phyloP scores from a whole-genome alignment of 192 early-diverging fungal genomes.

The Linnemannia schmuckeri region DNA sequence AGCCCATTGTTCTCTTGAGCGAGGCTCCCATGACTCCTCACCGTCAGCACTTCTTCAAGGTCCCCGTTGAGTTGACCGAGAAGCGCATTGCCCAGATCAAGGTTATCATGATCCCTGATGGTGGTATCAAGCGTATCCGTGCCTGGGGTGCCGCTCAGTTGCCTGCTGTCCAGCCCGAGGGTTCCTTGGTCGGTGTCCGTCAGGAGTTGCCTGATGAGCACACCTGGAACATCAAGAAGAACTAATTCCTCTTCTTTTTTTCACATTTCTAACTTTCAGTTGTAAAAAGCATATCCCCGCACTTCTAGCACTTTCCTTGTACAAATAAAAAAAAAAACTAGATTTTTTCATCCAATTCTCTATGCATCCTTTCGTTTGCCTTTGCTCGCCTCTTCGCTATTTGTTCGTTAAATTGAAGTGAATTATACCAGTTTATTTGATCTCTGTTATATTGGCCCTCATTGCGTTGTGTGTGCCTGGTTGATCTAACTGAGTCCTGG shows the following conservation, averaged over 20 bases:
- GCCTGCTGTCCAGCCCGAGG: constrained; percentile 49
- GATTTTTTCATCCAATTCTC: background rate
- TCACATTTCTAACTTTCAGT: background rate
- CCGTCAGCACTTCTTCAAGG: constrained; percentile 80
- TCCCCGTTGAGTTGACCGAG: constrained; percentile 62
- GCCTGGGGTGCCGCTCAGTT: constrained; percentile 74
- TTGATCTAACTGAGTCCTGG: background rate
- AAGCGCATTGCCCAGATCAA: constrained; percentile 50
- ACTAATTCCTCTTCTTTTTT: constrained; percentile 10
- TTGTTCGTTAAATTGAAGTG: no score
- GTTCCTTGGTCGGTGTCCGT: constrained; percentile 49
- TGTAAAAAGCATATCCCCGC: constrained; percentile 14
- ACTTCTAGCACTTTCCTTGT: constrained; percentile 6
- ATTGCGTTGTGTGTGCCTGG: background rate
- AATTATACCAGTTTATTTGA: no score
- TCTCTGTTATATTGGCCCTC: background rate
- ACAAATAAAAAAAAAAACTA: constrained; percentile 6
- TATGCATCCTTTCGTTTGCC: background rate
- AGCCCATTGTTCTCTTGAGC: constrained; percentile 36
- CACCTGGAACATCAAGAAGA: constrained; percentile 56
- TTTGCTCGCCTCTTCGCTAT: background rate
- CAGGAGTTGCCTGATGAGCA: constrained; percentile 57
- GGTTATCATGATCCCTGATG: constrained; percentile 83
- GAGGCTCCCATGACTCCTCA: constrained; percentile 71
- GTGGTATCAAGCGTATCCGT: constrained; percentile 91